Evolutionary conservation across 2,329 filamentous ascomycete species (phyloP).

Genomic region (Sclerotinia glacialis): DNA sequence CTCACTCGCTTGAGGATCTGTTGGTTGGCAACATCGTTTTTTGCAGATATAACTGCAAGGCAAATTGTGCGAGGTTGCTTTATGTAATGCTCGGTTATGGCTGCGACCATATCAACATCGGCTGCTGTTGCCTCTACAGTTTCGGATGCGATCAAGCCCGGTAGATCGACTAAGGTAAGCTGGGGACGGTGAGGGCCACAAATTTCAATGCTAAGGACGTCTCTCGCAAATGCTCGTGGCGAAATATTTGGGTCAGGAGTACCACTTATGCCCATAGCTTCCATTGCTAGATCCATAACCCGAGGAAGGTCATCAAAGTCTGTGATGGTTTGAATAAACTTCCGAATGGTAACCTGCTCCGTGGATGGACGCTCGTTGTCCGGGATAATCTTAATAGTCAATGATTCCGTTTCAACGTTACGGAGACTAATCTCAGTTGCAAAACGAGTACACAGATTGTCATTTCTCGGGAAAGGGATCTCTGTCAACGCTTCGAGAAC

Average conservation of each 20-base stretch:
- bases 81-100: slow-evolving; percentile 43
- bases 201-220: slow-evolving; percentile 37
- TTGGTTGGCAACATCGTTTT: slow-evolving; percentile 45
- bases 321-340: slow-evolving; percentile 32
- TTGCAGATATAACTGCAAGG: slow-evolving; percentile 47
- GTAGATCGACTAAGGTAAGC: slow-evolving; percentile 40
- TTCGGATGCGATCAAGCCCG: slow-evolving; percentile 37
- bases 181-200: slow-evolving; percentile 33
- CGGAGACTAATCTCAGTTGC: slow-evolving; percentile 48
- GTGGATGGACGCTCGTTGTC: slow-evolving; percentile 48
- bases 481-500: slow-evolving; percentile 62
- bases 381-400: slow-evolving; percentile 55
- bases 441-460: slow-evolving; percentile 59
- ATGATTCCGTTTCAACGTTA: slow-evolving; percentile 42
- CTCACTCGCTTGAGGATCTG: slow-evolving; percentile 42
- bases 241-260: background rate
- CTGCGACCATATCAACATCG: slow-evolving; percentile 35
- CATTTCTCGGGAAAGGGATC: slow-evolving; percentile 58
- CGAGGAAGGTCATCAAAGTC: slow-evolving; percentile 34
- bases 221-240: slow-evolving; percentile 31
- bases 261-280: slow-evolving; percentile 31
- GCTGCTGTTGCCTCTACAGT: slow-evolving; percentile 33
- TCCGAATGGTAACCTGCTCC: slow-evolving; percentile 48
- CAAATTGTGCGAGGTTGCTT: slow-evolving; percentile 45
- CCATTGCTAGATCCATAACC: slow-evolving; percentile 36